Evolutionary conservation across 345 rosid species (phyloP).

Genomic region (Bretschneidera sinensis): DNA sequence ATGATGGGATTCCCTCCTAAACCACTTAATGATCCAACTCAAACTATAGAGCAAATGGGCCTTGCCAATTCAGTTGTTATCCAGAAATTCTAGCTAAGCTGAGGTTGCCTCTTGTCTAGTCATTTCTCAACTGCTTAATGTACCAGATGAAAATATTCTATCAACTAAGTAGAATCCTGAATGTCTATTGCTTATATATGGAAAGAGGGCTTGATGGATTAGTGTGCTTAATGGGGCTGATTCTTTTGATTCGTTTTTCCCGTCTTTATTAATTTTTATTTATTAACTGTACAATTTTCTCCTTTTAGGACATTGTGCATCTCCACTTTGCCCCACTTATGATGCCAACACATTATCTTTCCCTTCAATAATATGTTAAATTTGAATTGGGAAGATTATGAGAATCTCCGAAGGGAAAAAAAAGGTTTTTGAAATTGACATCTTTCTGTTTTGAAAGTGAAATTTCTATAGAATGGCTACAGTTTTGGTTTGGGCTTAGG

Average conservation of each 20-base stretch:
- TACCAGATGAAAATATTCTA: slow-evolving; percentile 5
- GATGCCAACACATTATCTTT: neutral
- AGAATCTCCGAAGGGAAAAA: too few relatives aligned
- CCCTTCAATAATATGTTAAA: too few relatives aligned
- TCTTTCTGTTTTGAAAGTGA: too few relatives aligned
- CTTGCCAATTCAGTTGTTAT: slow-evolving; percentile 83
- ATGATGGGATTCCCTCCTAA: slow-evolving; percentile 97
- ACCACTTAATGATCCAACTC: slow-evolving; percentile 51
- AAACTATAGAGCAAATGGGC: slow-evolving; percentile 75
- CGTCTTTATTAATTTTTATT: neutral
- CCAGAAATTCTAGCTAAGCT: slow-evolving; percentile 58
- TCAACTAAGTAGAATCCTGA: neutral
- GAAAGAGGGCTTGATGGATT: slow-evolving; percentile 9
- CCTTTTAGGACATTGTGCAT: too few relatives aligned
- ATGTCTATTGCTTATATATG: slow-evolving; percentile 7
- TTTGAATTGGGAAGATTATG: too few relatives aligned
- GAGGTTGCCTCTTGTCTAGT: neutral
- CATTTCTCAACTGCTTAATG: slow-evolving; percentile 7
- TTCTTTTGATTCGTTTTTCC: slow-evolving; percentile 6
- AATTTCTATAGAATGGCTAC: too few relatives aligned
- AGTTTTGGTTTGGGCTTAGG: too few relatives aligned
- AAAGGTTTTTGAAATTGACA: too few relatives aligned
- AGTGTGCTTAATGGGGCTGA: neutral
- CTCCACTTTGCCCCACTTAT: neutral
- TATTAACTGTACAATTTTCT: too few relatives aligned